Conservation (phyloP, 1,284 basidiomycete genomes). For the Rhodotorula sp. region DNA sequence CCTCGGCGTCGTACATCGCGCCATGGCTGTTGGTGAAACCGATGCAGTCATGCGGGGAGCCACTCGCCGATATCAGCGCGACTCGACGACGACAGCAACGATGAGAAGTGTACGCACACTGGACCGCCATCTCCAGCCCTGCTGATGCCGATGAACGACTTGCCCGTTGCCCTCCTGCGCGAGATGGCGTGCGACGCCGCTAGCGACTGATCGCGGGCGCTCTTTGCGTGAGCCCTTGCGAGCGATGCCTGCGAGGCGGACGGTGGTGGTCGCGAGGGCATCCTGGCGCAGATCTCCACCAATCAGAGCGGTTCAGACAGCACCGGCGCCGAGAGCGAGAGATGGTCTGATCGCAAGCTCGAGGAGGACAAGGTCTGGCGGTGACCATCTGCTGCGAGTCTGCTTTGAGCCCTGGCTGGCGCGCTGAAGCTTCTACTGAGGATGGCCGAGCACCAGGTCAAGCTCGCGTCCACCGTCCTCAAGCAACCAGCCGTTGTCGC, state of each 20-base stretch:
- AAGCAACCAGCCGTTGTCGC: conserved; percentile 12
- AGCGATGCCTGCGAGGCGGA: conserved; percentile 29
- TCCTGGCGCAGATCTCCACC: not conserved
- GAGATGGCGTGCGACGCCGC: conserved; percentile 30
- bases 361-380: too few relatives aligned
- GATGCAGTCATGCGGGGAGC: not conserved
- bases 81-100: not conserved
- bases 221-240: conserved; percentile 38
- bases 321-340: not conserved
- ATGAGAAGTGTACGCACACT: conserved; percentile 13
- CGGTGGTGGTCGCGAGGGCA: conserved; percentile 31
- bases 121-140: conserved; percentile 33
- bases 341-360: too few relatives aligned
- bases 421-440: too few relatives aligned
- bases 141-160: conserved; percentile 29
- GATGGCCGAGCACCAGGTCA: conserved; percentile 1
- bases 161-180: conserved; percentile 8
- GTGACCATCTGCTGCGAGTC: too few relatives aligned
- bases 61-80: not conserved
- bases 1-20: conserved; percentile 40
- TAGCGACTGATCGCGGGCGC: conserved; percentile 24
- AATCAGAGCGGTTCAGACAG: not conserved
- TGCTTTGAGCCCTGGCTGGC: too few relatives aligned
- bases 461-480: conserved; percentile 15
- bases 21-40: conserved; percentile 6